phyloP scores from a whole-genome alignment of 1,139 yeast species.

The Diutina rugosa region DNA sequence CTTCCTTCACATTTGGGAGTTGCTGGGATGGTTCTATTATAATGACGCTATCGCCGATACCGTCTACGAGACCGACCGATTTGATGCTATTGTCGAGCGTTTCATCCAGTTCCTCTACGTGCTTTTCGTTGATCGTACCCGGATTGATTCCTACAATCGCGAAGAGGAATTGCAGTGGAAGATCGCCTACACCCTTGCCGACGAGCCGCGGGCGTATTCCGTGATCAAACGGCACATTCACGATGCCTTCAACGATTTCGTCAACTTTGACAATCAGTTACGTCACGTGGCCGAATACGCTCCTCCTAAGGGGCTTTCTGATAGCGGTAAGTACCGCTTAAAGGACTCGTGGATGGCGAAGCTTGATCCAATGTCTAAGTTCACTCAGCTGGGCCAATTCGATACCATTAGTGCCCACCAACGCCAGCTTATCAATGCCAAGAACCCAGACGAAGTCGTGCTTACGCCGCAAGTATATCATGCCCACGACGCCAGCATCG shows the following conservation, averaged over 20 bases:
- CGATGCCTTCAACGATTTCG: conserved; percentile 18
- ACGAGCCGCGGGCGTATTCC: conserved; percentile 44
- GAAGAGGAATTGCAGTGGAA: conserved; percentile 16
- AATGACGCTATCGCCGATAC: conserved; percentile 23
- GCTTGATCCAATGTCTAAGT: conserved; percentile 27
- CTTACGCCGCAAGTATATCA: conserved; percentile 17
- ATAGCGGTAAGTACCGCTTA: conserved; percentile 31
- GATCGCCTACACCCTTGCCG: conserved; percentile 35
- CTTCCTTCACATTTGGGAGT: conserved; percentile 50
- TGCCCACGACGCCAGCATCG: conserved; percentile 24
- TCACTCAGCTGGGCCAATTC: conserved; percentile 21
- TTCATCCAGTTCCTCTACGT: conserved; percentile 44
- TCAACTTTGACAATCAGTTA: conserved; percentile 24
- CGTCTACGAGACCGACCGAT: conserved; percentile 41
- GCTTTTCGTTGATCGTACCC: conserved; percentile 39
- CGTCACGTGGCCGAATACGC: conserved; percentile 28
- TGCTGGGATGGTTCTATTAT: conserved; percentile 39
- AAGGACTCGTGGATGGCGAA: conserved; percentile 22
- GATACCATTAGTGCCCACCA: conserved; percentile 20
- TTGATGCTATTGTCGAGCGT: conserved; percentile 36
- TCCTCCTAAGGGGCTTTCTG: conserved; percentile 27
- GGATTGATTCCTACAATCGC: conserved; percentile 20
- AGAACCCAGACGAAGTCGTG: conserved; percentile 29
- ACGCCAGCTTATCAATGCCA: conserved; percentile 14
- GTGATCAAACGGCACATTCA: conserved; percentile 26